Evolutionary conservation across 1,139 yeast genomes (phyloP).

Genomic region (Suhomyces bokatorum): DNA sequence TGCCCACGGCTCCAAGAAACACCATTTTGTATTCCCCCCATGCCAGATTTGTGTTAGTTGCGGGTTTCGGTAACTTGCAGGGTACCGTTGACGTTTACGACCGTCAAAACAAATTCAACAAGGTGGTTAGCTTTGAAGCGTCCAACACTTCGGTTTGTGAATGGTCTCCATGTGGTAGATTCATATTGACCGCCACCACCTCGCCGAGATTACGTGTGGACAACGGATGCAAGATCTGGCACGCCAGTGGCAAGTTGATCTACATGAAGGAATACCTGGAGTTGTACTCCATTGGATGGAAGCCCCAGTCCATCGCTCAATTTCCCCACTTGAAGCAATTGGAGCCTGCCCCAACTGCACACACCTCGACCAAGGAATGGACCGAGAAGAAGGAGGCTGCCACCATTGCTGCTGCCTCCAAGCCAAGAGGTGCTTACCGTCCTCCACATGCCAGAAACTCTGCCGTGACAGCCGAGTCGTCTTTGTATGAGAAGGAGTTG

Average conservation of each 20-base stretch:
- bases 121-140: slow-evolving; percentile 83
- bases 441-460: slow-evolving; percentile 87
- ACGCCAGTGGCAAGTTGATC: slow-evolving; percentile 78
- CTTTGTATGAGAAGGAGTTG: slow-evolving; percentile 60
- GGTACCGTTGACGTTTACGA: slow-evolving; percentile 96
- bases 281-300: slow-evolving; percentile 81
- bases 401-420: slow-evolving; percentile 42
- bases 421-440: slow-evolving; percentile 85
- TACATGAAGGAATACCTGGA: slow-evolving; percentile 80
- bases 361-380: slow-evolving; percentile 62
- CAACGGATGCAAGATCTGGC: slow-evolving; percentile 93
- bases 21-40: slow-evolving; percentile 92
- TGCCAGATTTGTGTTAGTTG: slow-evolving; percentile 85
- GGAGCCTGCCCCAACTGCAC: slow-evolving; percentile 65
- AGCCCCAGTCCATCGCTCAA: slow-evolving; percentile 62
- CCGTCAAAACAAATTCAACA: slow-evolving; percentile 81
- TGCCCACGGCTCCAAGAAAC: slow-evolving; percentile 88
- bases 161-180: slow-evolving; percentile 99
- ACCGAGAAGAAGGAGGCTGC: slow-evolving; percentile 44
- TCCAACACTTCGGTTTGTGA: slow-evolving; percentile 92
- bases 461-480: slow-evolving; percentile 36
- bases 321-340: slow-evolving; percentile 61
- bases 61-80: slow-evolving; percentile 97
- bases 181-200: slow-evolving; percentile 91
- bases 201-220: slow-evolving; percentile 97